phyloP scores from a whole-genome alignment of 1,284 basidiomycete species.

The Cryptococcus sp. region DNA sequence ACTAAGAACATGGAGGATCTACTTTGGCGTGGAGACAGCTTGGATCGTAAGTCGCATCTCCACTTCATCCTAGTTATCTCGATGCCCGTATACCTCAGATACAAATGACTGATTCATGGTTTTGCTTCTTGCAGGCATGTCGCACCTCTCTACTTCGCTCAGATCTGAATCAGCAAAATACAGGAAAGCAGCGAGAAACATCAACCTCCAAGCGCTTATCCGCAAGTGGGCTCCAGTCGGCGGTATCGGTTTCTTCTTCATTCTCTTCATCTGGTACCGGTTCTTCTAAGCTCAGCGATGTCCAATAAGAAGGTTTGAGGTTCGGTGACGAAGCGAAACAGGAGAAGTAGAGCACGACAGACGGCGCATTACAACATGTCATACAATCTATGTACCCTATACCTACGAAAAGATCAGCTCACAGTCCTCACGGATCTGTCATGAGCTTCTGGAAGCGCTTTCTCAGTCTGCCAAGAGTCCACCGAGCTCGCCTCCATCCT shows the following conservation, averaged over 20 bases:
- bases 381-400: conserved; percentile 1
- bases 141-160: conserved; percentile 93
- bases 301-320: too few species aligned
- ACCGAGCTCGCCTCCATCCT: conserved; percentile 30
- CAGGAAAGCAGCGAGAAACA: conserved; percentile 89
- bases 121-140: conserved; percentile 78
- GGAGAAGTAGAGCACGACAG: too few species aligned
- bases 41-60: conserved; percentile 69
- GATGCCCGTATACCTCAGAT: neutral
- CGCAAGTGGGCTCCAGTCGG: conserved; percentile 93
- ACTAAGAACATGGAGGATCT: conserved; percentile 99
- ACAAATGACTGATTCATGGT: neutral
- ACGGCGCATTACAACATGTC: conserved; percentile 1
- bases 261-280: conserved; percentile 89
- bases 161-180: conserved; percentile 97
- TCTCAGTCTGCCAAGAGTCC: conserved; percentile 14
- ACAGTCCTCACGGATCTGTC: conserved; percentile 5
- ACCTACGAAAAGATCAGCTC: neutral
- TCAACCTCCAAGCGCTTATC: conserved; percentile 90
- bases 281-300: conserved; percentile 60
- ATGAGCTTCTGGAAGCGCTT: conserved; percentile 15
- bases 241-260: conserved; percentile 73
- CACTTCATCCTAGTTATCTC: neutral
- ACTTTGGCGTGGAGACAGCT: conserved; percentile 92
- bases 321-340: too few species aligned